Evolutionary conservation across 75 land plant species (phyloP).

Genomic region (Picea sitchensis): DNA sequence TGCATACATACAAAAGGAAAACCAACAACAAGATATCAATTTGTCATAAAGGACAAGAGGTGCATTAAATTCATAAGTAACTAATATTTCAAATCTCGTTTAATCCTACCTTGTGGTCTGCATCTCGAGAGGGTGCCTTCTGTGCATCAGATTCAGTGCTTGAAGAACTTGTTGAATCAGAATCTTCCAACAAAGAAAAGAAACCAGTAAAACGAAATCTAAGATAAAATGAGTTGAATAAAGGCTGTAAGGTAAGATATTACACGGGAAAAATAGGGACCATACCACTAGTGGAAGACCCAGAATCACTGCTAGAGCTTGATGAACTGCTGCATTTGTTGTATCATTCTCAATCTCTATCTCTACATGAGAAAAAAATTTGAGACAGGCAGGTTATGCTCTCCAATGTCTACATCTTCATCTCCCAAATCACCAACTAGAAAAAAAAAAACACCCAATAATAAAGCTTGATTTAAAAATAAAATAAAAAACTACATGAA

Average conservation of each 20-base stretch:
- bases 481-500: not conserved
- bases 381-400: constrained; percentile 67
- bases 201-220: not conserved
- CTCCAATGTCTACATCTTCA: constrained; percentile 89
- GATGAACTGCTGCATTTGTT: constrained; percentile 46
- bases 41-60: not conserved
- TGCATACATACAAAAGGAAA: not conserved
- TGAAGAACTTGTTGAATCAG: constrained; percentile 73
- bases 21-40: not conserved
- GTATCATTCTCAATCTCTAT: constrained; percentile 72
- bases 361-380: constrained; percentile 59
- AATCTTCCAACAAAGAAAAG: constrained; percentile 26
- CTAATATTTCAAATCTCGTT: not conserved
- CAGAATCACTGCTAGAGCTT: constrained; percentile 64
- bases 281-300: constrained; percentile 61
- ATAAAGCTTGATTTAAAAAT: not conserved
- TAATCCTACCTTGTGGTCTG: constrained; percentile 41
- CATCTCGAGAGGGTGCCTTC: constrained; percentile 30
- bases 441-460: not conserved
- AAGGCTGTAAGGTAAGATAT: not conserved
- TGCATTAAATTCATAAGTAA: not conserved
- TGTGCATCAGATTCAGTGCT: constrained; percentile 63
- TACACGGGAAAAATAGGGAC: constrained; percentile 9
- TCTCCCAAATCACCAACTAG: constrained; percentile 57
- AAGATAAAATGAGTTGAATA: not conserved